Base-by-base conservation (phyloP, 768 basidiomycete genomes). In the Suillus discolor region DNA sequence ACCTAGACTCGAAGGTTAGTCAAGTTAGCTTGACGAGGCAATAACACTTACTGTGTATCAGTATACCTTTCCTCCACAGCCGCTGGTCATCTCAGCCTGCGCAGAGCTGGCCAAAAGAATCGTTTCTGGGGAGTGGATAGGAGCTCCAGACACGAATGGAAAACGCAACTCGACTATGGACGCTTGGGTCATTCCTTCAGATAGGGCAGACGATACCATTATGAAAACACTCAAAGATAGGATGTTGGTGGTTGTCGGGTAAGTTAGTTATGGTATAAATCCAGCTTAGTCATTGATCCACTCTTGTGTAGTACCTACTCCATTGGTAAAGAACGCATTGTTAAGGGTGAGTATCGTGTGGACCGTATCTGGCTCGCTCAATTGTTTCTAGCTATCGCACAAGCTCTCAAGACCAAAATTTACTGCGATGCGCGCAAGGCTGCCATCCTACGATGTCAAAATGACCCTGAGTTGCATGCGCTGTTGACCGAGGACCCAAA, bases 311-410 rank as follows among this genome's bases (percentile, higher is more conserved):
- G 95, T 12, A 98, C 97, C 0, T 99, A 99, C 77, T 94, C 94
- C 0, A 94, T 99, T 59, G 97, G 97, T 47, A 99, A 99, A 76
- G 97, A 99, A 76, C 89, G 97, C 28, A 92, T 99, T 47, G 96
- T 97, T 47, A 97, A 98, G 85, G 95, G 94, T 93, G 64, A 39
- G 70, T 61, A 53, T 28, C 7, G 25, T 5, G 6, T 11, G 25
- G 25, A 60, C 25, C n/a, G 45, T 16, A 15, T 66, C 42, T 8
- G 31, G 45, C 36, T 42, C 12, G 6, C 9, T 28, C 7, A 31
- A 20, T 39, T 20, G 18, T 42, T 62, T 45, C 15, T 69, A 95
- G 97, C 93, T 1, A 88, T 99, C 31, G 97, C 97, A 0, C 83
- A 87, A 65, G 91, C 93, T 0, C 78, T 99, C 16, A 78, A 84